phyloP scores from a whole-genome alignment of 2,329 filamentous ascomycete genomes.

The Seiridium cupressi region DNA sequence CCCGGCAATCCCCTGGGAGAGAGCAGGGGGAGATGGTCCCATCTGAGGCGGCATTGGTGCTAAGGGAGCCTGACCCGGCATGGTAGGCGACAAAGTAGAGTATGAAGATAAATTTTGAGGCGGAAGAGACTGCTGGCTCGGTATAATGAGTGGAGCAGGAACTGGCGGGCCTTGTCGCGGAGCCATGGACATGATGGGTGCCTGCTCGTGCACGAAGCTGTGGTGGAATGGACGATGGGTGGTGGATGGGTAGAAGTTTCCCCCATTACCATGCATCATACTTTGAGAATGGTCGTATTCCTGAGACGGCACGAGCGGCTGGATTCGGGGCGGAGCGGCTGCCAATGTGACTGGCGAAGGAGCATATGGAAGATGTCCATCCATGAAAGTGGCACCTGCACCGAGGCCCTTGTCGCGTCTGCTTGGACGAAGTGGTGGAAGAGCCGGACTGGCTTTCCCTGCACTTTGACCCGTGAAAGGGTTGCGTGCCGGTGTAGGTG shows the following conservation, averaged over 20 bases:
- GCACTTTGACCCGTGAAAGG: constrained; percentile 30
- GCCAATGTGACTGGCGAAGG: constrained; percentile 8
- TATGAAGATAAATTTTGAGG: constrained; percentile 16
- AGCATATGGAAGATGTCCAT: constrained; percentile 16
- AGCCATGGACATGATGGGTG: constrained; percentile 21
- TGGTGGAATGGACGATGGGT: constrained; percentile 32
- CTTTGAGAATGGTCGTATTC: constrained; percentile 25
- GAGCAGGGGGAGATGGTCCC: constrained; percentile 20
- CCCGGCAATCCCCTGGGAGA: constrained; percentile 14
- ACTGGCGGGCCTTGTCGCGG: constrained; percentile 18
- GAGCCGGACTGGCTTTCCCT: constrained; percentile 28
- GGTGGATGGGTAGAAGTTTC: constrained; percentile 33
- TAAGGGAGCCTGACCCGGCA: constrained; percentile 21
- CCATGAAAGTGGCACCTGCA: constrained; percentile 11
- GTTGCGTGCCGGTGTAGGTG: constrained; percentile 20
- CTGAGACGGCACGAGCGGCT: constrained; percentile 16
- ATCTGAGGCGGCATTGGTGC: constrained; percentile 23
- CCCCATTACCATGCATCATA: constrained; percentile 31
- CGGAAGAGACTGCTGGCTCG: constrained; percentile 16
- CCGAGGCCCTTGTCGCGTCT: constrained; percentile 22
- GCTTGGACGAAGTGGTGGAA: constrained; percentile 32
- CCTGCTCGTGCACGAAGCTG: constrained; percentile 29
- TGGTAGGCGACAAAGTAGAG: constrained; percentile 22
- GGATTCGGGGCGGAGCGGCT: constrained; percentile 10
- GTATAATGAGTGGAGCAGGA: constrained; percentile 15